A percentile compares a stretch with the other conserved stretches of the same genome.
Conservation (phyloP, 306 rosid genomes). For the Ormosia emarginata region DNA sequence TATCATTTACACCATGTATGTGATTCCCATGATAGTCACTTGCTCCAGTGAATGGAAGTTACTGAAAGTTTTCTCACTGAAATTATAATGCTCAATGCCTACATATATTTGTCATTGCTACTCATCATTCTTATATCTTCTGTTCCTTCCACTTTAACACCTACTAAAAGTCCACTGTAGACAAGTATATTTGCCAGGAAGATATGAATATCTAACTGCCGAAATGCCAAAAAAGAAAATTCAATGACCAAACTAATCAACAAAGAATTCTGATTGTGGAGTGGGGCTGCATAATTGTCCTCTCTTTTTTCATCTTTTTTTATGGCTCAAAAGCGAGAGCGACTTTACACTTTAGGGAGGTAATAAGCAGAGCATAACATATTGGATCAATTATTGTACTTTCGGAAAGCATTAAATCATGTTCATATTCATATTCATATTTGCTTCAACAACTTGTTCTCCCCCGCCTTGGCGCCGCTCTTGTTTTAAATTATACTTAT, state of each 20-base stretch:
- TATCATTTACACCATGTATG: not conserved
- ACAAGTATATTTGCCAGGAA: not conserved
- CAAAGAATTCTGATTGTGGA: too few species aligned
- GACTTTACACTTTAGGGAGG: not conserved
- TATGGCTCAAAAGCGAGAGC: not conserved
- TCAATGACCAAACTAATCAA: not conserved
- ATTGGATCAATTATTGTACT: not conserved
- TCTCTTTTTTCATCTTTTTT: not conserved
- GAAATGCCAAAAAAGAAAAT: not conserved
- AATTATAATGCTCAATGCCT: too few species aligned
- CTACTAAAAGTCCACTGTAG: not conserved
- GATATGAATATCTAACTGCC: not conserved
- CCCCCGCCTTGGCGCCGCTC: constrained; percentile 20
- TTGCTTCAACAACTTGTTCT: not conserved
- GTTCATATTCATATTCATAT: not conserved
- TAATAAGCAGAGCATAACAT: not conserved
- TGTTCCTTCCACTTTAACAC: not conserved
- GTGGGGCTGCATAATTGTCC: not conserved
- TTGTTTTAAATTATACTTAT: not conserved
- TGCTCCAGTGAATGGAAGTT: too few species aligned
- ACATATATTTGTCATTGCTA: not conserved
- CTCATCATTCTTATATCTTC: not conserved
- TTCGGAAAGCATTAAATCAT: not conserved
- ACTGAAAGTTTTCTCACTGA: not conserved
- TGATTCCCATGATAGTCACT: not conserved